Evolutionary conservation across 2,329 filamentous ascomycete genomes (phyloP).

Genomic region (Lojkania enalia): DNA sequence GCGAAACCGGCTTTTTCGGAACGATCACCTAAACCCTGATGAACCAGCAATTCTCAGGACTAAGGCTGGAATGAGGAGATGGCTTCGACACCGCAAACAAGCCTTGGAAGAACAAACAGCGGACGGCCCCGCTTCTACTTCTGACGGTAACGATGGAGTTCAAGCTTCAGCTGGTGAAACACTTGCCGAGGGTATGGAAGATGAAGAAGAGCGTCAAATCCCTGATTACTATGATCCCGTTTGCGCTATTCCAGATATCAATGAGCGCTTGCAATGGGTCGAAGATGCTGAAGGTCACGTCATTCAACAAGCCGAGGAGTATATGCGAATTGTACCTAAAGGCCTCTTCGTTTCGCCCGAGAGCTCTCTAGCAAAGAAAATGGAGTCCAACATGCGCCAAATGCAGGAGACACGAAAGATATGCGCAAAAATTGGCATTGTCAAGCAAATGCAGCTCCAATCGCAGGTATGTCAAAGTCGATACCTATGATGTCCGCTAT

Average conservation of each 20-base stretch:
- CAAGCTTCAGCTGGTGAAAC: constrained; percentile 67
- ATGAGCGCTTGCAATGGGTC: constrained; percentile 77
- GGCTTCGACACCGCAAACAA: constrained; percentile 76
- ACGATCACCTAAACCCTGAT: constrained; percentile 80
- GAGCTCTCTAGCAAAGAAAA: constrained; percentile 73
- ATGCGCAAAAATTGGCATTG: constrained; percentile 93
- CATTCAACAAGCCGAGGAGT: constrained; percentile 85
- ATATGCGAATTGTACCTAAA: constrained; percentile 73
- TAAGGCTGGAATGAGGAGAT: constrained; percentile 87
- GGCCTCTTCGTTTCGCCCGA: constrained; percentile 76
- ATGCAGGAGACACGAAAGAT: constrained; percentile 97
- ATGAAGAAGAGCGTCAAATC: constrained; percentile 73
- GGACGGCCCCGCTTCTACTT: constrained; percentile 55
- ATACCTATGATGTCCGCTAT: neutral
- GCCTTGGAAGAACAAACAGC: constrained; percentile 48
- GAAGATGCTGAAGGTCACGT: constrained; percentile 89
- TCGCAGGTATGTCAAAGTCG: constrained; percentile 68
- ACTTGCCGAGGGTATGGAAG: constrained; percentile 92
- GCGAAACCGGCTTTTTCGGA: constrained; percentile 81
- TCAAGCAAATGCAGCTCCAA: constrained; percentile 99
- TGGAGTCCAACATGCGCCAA: constrained; percentile 89
- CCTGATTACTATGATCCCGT: constrained; percentile 94
- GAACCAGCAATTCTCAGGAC: constrained; percentile 83
- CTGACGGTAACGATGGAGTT: constrained; percentile 52
- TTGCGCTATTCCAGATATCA: constrained; percentile 82